Evolutionary conservation across 495 filamentous ascomycete species (phyloP), one percentile per base, ranked within the genome.

Genomic region (Daldinia bambusicola): DNA sequence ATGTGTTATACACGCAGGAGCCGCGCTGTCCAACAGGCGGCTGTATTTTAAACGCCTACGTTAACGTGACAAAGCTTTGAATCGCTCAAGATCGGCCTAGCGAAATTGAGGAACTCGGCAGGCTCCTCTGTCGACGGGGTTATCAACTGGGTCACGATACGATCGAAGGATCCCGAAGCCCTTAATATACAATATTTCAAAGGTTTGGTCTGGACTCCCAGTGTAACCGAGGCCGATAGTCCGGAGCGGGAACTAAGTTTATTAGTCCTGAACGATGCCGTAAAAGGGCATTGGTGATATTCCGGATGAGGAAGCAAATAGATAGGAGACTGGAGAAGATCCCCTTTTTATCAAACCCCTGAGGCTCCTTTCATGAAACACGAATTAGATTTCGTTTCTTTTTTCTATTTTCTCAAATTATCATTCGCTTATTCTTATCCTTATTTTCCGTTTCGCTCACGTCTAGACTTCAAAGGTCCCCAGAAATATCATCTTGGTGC

Each of bases 201-300:
- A 18, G 32, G 32, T 12, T 48, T 61, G 58, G 55, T 56, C 63
- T 67, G 55, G 63, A 61, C 55, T 63, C 50, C n/a, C 50, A 64
- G 55, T 45, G 58, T 30, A 61, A 48, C 55, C 26, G 30, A 43
- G 62, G 40, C 61, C 65, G 66, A 68, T 66, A 61, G 65, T 62
- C 56, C 70, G 70, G 70, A 53, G 65, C 70, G 70, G 70, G 70
- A 72, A 52, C 70, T 72, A 72, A 68, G 55, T 63, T 56, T 69
- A 69, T 56, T 69, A 72, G 70, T 61, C 48, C 40, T 62, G 32
- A 41, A 66, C 61, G 61, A 50, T 66, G 65, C 70, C 70, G 56
- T 50, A 56, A 66, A 20, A 52, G 66, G 53, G 36, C 50, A 51
- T 38, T 61, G 41, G 51, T 22, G 43, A 22, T 69, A 31, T 72